A percentile compares a stretch with the other conserved stretches of the same genome.
These are phyloP conservation scores for Austropuccinia psidii DNA, from an alignment of 1,284 basidiomycete species.

Conservation along the genomic window DNA sequence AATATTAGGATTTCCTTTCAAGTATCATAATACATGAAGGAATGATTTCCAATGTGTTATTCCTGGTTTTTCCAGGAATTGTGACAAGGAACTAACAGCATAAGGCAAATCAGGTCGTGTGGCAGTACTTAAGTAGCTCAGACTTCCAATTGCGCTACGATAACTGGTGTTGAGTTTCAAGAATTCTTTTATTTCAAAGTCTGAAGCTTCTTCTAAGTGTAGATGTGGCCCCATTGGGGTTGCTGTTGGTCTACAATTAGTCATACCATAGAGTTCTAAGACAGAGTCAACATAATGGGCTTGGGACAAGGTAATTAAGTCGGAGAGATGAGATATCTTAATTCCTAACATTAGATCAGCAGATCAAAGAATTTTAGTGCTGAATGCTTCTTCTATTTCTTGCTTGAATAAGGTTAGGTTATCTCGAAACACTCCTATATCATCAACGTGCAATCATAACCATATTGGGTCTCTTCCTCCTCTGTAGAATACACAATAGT, in stretches of 20 bases:
- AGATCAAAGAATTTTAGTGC: not conserved
- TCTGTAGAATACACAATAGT: not conserved
- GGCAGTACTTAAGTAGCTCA: no score
- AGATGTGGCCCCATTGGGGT: no score
- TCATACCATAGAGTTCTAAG: no score
- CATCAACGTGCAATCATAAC: not conserved
- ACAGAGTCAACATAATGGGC: no score
- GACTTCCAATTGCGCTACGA: no score
- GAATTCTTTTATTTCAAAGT: no score
- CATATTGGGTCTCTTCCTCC: not conserved
- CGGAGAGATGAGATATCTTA: constrained; percentile 18
- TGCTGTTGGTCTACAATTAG: no score
- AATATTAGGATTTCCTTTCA: no score
- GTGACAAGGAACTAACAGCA: not conserved
- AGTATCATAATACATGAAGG: no score
- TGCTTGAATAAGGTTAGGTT: not conserved
- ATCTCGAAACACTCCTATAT: not conserved
- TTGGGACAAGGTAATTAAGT: no score
- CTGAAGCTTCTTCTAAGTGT: no score
- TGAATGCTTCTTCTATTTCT: not conserved
- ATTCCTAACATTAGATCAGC: not conserved
- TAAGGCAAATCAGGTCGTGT: not conserved
- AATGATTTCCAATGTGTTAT: not conserved
- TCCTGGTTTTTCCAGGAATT: not conserved
- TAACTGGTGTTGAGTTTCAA: no score